Conservation (phyloP, 495 filamentous ascomycete genomes). For the Aspergillus mulundensis region DNA sequence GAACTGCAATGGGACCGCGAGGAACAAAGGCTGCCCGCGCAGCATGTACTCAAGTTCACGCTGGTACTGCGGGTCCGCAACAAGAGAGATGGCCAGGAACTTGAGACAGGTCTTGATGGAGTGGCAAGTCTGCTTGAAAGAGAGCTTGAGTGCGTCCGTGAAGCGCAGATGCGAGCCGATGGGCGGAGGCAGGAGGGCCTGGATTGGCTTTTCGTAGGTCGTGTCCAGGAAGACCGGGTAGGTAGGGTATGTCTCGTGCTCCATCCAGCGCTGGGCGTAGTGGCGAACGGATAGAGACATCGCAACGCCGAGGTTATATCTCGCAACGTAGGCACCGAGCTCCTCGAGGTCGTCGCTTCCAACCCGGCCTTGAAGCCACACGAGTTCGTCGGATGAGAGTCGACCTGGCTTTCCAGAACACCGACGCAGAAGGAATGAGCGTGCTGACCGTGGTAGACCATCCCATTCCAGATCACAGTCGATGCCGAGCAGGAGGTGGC, state of each 20-base stretch:
- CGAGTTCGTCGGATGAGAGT: constrained; percentile 20
- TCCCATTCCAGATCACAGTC: constrained; percentile 40
- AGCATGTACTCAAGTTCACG: constrained; percentile 49
- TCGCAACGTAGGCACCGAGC: constrained; percentile 30
- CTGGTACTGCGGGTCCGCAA: constrained; percentile 56
- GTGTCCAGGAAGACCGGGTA: constrained; percentile 12
- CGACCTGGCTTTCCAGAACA: constrained; percentile 26
- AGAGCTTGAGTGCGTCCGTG: constrained; percentile 1
- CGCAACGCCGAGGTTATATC: constrained; percentile 36
- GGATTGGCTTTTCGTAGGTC: constrained; percentile 13
- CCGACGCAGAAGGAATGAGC: constrained; percentile 29
- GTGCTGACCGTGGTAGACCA: constrained; percentile 26
- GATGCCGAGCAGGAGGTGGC: constrained; percentile 36
- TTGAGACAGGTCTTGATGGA: constrained; percentile 31
- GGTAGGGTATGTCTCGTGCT: constrained; percentile 15
- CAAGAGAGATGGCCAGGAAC: constrained; percentile 50
- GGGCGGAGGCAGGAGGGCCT: constrained; percentile 24
- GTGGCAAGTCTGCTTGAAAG: constrained; percentile 1
- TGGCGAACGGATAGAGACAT: constrained; percentile 22
- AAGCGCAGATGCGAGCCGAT: constrained; percentile 2
- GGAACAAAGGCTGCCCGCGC: constrained; percentile 24
- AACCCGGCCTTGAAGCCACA: constrained; percentile 31
- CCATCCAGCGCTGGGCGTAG: constrained; percentile 18
- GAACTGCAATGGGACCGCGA: constrained; percentile 30
- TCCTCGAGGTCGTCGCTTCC: constrained; percentile 26